Evolutionary conservation across 495 filamentous ascomycete species (phyloP), one percentile per base, ranked within the genome.

Genomic region (Tuber microsphaerosporum): DNA sequence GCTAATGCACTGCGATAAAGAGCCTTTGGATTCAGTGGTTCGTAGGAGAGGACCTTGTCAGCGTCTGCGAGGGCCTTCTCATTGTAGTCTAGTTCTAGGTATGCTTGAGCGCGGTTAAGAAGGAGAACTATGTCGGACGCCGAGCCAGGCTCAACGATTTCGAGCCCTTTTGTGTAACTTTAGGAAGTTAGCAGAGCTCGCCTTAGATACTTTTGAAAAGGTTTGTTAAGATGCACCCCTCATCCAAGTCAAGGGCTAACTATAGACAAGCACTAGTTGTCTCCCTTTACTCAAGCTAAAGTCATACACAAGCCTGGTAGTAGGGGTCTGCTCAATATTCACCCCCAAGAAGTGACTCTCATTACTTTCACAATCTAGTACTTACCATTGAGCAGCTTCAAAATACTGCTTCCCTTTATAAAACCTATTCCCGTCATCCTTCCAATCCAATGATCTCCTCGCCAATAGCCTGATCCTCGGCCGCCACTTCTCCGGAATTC

Each of bases 311-410:
- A 26, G 8, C 8, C n/a, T n/a, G 8, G 22, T n/a, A 22, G 51
- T 14, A 26, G 10, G 51, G 10, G 22, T 26, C 16, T 48, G 7
- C 19, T 22, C 17, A 22, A 22, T 22, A 22, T 16, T 17, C 44
- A 22, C 7, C 20, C 46, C 8, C 10, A 10, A 10, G 51, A 26
- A 56, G 14, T 5, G 51, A 16, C 16, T 16, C 10, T 61, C 22
- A 10, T 2, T 26, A n/a, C 9, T 61, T 61, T 31, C 51, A 31
- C 51, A 10, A 16, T 26, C 9, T 31, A 20, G 43, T n/a, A 22
- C 26, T 34, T 51, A 78, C 77, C 75, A 79, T 78, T 78, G 43
- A 22, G 77, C 74, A n/a, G 71, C 71, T 69, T 78, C 69, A 9
- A 69, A 41, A 39, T 74, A 72, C 71, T 72, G 42, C 2, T 68